Evolutionary conservation across 2,329 filamentous ascomycete genomes (phyloP).

Genomic region (Trichoderma asperellum): DNA sequence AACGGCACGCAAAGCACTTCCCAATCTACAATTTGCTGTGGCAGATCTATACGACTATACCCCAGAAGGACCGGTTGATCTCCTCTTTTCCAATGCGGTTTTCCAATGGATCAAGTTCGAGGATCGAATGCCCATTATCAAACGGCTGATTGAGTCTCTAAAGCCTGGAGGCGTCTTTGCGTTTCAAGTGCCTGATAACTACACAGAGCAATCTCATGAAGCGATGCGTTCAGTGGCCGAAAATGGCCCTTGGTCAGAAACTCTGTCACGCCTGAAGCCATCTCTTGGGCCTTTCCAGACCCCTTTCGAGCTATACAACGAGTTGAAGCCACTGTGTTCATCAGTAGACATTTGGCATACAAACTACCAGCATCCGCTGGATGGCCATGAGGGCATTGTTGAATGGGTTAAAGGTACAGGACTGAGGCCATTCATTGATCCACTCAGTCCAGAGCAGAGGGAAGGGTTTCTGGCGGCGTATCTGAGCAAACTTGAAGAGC

Average conservation of each 20-base stretch:
- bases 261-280: constrained; percentile 38
- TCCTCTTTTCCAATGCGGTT: constrained; percentile 61
- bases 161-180: constrained; percentile 54
- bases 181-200: constrained; percentile 56
- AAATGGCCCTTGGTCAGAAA: constrained; percentile 44
- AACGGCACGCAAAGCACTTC: constrained; percentile 48
- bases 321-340: constrained; percentile 47
- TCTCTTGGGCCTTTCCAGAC: constrained; percentile 55
- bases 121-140: constrained; percentile 51
- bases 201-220: constrained; percentile 52
- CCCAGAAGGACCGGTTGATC: constrained; percentile 40
- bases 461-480: constrained; percentile 53
- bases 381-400: constrained; percentile 54
- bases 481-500: constrained; percentile 45
- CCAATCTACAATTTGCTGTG: constrained; percentile 49
- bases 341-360: constrained; percentile 59
- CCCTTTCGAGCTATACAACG: constrained; percentile 52
- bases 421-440: constrained; percentile 57
- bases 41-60: constrained; percentile 51
- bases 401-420: constrained; percentile 65
- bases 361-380: constrained; percentile 56
- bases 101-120: constrained; percentile 59
- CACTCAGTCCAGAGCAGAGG: constrained; percentile 47
- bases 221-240: constrained; percentile 53
- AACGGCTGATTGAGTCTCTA: constrained; percentile 47